A percentile compares a stretch with the other conserved stretches of the same genome.
These are phyloP conservation scores for Lepidium africanum DNA, from an alignment of 345 rosid species.

Conservation along the genomic window DNA sequence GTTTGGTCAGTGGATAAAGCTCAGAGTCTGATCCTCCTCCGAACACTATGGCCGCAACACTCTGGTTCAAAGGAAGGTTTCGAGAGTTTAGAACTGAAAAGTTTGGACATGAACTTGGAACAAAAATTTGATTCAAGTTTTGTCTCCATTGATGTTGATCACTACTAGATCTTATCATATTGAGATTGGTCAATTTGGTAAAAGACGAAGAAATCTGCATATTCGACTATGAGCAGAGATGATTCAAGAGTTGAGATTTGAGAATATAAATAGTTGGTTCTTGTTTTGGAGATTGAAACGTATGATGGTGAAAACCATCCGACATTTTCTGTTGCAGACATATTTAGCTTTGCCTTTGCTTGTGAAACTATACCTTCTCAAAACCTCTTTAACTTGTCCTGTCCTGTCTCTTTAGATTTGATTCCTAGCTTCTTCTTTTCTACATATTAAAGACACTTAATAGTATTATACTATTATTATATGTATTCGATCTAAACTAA, in stretches of 20 bases:
- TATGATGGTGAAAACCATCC: slow-evolving; percentile 23
- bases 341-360: slow-evolving; percentile 30
- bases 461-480: background rate
- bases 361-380: slow-evolving; percentile 20
- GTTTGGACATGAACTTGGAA: slow-evolving; percentile 23
- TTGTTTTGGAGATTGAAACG: slow-evolving; percentile 8
- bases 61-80: slow-evolving; percentile 45
- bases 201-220: slow-evolving; percentile 23
- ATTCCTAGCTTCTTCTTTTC: slow-evolving; percentile 23
- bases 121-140: slow-evolving; percentile 11
- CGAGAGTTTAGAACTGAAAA: slow-evolving; percentile 27
- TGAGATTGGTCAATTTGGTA: slow-evolving; percentile 10
- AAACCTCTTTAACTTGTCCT: slow-evolving; percentile 20
- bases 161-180: slow-evolving; percentile 11
- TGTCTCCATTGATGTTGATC: slow-evolving; percentile 19
- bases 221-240: background rate
- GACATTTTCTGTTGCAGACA: slow-evolving; percentile 30
- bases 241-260: slow-evolving; percentile 17
- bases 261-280: slow-evolving; percentile 7
- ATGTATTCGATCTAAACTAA: slow-evolving; percentile 2
- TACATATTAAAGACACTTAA: background rate
- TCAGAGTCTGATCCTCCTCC: slow-evolving; percentile 65
- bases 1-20: slow-evolving; percentile 69
- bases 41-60: slow-evolving; percentile 72
- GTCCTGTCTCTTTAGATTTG: slow-evolving; percentile 15